phyloP scores from a whole-genome alignment of 805 yeast species.

The Myxozyma sirexii region DNA sequence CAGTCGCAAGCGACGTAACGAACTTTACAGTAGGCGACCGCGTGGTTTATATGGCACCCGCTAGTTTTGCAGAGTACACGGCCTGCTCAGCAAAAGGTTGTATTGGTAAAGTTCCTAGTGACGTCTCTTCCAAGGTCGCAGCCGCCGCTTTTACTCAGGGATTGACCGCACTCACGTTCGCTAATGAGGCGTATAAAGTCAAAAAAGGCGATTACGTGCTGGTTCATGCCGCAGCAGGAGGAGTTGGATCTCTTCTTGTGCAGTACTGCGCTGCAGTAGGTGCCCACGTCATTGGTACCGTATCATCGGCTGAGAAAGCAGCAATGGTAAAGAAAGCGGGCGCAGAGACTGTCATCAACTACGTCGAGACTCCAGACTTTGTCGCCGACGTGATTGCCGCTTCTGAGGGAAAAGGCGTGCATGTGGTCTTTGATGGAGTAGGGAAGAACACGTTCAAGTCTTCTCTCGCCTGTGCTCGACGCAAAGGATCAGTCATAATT shows the following conservation, averaged over 20 bases:
- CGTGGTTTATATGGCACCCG: slow-evolving; percentile 57
- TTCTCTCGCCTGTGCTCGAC: slow-evolving; percentile 57
- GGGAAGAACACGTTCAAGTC: slow-evolving; percentile 76
- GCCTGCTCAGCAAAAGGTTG: slow-evolving; percentile 38
- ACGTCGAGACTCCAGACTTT: slow-evolving; percentile 51
- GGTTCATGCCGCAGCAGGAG: slow-evolving; percentile 95
- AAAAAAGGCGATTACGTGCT: slow-evolving; percentile 70
- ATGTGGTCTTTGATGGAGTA: slow-evolving; percentile 69
- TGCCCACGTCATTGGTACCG: slow-evolving; percentile 81
- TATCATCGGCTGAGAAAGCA: slow-evolving; percentile 75
- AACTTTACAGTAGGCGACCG: slow-evolving; percentile 67
- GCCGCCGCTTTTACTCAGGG: slow-evolving; percentile 72
- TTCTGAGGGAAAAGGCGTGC: slow-evolving; percentile 69
- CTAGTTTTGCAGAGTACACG: slow-evolving; percentile 75
- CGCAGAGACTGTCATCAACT: slow-evolving; percentile 71
- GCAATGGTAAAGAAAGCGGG: slow-evolving; percentile 69
- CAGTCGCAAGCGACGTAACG: slow-evolving; percentile 61
- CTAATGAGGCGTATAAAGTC: slow-evolving; percentile 65
- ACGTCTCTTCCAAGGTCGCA: slow-evolving; percentile 51
- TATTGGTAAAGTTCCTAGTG: slow-evolving; percentile 54
- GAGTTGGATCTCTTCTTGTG: slow-evolving; percentile 73
- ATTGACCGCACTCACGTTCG: slow-evolving; percentile 74
- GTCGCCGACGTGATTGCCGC: slow-evolving; percentile 57
- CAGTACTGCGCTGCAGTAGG: slow-evolving; percentile 67
- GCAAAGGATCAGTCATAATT: slow-evolving; percentile 73